Evolutionary conservation across 2,329 filamentous ascomycete genomes (phyloP).

Genomic region (Rhexocercosporidium sp.): DNA sequence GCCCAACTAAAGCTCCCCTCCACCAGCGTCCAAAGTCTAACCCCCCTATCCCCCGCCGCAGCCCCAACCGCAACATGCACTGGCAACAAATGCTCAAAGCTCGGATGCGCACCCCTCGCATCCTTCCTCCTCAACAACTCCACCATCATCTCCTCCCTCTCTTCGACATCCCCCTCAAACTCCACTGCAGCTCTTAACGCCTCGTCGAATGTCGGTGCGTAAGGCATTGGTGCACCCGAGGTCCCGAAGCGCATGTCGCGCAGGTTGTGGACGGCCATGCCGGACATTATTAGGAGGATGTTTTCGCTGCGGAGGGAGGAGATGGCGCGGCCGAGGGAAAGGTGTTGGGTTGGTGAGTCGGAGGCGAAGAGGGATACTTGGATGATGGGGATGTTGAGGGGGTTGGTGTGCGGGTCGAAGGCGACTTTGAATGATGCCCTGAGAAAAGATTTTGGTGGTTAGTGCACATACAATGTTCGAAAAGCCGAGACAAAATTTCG

Average conservation of each 20-base stretch:
- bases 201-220: slow-evolving; percentile 64
- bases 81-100: slow-evolving; percentile 65
- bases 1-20: slow-evolving; percentile 60
- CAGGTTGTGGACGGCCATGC: slow-evolving; percentile 77
- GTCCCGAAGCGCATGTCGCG: slow-evolving; percentile 56
- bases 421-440: slow-evolving; percentile 61
- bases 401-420: slow-evolving; percentile 66
- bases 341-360: slow-evolving; percentile 69
- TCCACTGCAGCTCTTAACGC: slow-evolving; percentile 60
- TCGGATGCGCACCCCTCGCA: slow-evolving; percentile 64
- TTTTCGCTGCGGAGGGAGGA: slow-evolving; percentile 68
- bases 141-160: slow-evolving; percentile 50
- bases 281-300: slow-evolving; percentile 70
- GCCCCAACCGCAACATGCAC: slow-evolving; percentile 62
- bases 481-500: too few relatives aligned
- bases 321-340: slow-evolving; percentile 68
- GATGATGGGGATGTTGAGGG: slow-evolving; percentile 69
- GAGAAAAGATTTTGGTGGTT: too few relatives aligned
- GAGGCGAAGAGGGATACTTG: slow-evolving; percentile 72
- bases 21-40: slow-evolving; percentile 50
- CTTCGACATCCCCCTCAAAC: slow-evolving; percentile 45
- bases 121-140: slow-evolving; percentile 54
- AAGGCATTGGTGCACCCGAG: slow-evolving; percentile 55
- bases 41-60: slow-evolving; percentile 53
- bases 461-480: too few relatives aligned